Conservation (phyloP, 805 yeast species). For the Ogataea angusta region DNA sequence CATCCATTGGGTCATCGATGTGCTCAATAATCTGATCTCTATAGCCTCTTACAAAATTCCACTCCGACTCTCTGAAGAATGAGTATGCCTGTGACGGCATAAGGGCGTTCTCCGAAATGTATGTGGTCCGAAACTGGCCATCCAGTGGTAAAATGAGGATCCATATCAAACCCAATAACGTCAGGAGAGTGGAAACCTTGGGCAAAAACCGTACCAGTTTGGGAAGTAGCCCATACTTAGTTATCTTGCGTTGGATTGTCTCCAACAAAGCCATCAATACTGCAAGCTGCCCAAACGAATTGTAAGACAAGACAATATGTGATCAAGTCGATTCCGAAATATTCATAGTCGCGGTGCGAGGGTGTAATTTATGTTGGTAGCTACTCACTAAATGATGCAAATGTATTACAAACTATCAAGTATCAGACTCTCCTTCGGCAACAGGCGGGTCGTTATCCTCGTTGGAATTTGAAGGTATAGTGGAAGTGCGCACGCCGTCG, state of each 20-base stretch:
- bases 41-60: constrained; percentile 88
- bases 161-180: constrained; percentile 51
- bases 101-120: constrained; percentile 92
- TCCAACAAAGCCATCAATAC: constrained; percentile 47
- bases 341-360: no score
- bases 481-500: constrained; percentile 40
- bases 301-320: no score
- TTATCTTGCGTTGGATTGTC: constrained; percentile 40
- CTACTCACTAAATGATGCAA: neutral
- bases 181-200: constrained; percentile 38
- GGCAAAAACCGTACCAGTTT: constrained; percentile 43
- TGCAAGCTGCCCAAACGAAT: neutral
- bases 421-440: constrained; percentile 1
- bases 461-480: constrained; percentile 5
- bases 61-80: constrained; percentile 88
- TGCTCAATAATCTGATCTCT: constrained; percentile 53
- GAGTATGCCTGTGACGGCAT: constrained; percentile 95
- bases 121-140: constrained; percentile 80
- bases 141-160: constrained; percentile 68
- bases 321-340: no score
- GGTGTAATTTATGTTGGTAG: no score
- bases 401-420: constrained; percentile 3
- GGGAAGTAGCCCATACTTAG: constrained; percentile 45
- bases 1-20: constrained; percentile 29
- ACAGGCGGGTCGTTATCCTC: constrained; percentile 3